Conservation (phyloP, 306 rosid genomes). For the Ormosia semicastrata region DNA sequence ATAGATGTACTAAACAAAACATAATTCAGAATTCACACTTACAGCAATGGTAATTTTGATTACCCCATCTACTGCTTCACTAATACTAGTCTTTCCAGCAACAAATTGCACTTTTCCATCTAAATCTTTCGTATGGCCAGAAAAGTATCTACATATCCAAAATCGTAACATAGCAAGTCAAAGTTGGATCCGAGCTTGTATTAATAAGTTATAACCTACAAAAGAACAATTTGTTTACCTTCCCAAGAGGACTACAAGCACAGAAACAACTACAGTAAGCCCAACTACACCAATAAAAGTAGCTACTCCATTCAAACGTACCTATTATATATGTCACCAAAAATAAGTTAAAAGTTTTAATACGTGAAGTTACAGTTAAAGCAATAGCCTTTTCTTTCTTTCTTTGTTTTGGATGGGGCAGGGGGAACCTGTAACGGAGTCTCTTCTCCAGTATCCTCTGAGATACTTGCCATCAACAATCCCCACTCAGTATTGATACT, state of each 20-base stretch:
- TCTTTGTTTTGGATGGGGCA: constrained; percentile 10
- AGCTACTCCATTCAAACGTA: constrained; percentile 97
- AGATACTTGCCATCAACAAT: constrained; percentile 97
- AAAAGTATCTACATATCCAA: too few species aligned
- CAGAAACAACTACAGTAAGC: constrained; percentile 77
- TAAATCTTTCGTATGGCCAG: too few species aligned
- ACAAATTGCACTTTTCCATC: too few species aligned
- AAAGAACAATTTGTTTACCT: constrained; percentile 51
- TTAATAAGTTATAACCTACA: not conserved
- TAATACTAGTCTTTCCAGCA: too few species aligned
- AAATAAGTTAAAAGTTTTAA: constrained; percentile 18
- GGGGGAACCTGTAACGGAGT: constrained; percentile 87
- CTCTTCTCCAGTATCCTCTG: constrained; percentile 97
- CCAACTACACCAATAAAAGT: constrained; percentile 96
- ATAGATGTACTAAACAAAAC: too few species aligned
- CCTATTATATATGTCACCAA: constrained; percentile 57
- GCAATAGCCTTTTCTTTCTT: constrained; percentile 12
- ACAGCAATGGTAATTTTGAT: too few species aligned
- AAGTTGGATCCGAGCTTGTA: not conserved
- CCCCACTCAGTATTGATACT: constrained; percentile 99
- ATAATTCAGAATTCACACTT: too few species aligned
- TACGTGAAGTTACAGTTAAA: constrained; percentile 4
- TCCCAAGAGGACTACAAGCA: constrained; percentile 75
- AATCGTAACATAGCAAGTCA: constrained; percentile 26
- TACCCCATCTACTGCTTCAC: too few species aligned